A percentile compares a stretch with the other conserved stretches of the same genome.
Conservation (phyloP, 129 eudicot genomes). For the Apium graveolens region DNA sequence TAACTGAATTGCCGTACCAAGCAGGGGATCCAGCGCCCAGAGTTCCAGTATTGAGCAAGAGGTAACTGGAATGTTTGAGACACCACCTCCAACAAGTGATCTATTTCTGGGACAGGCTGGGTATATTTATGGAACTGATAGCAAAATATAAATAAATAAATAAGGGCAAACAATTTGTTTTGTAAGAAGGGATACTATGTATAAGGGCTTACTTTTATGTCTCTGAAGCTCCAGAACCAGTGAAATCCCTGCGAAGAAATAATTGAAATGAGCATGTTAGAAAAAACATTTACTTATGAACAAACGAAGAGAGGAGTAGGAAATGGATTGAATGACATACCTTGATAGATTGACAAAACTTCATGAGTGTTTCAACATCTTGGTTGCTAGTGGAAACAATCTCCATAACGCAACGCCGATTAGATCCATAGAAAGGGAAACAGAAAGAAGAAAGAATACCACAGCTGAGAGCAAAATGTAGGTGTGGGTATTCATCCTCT, state of each 20-base stretch:
- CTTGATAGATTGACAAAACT: not conserved
- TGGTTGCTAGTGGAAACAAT: not conserved
- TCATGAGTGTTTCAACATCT: not conserved
- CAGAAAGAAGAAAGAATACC: not conserved
- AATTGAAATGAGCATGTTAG: not conserved
- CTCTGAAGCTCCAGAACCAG: not conserved
- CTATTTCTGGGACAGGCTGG: not conserved
- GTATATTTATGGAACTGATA: not conserved
- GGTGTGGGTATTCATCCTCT: not conserved
- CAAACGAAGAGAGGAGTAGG: not conserved
- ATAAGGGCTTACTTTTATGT: not conserved
- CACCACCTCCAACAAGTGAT: not conserved
- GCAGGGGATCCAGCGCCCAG: too few relatives aligned
- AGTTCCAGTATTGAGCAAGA: not conserved
- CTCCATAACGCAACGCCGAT: not conserved
- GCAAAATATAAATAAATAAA: not conserved
- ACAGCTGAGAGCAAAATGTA: not conserved
- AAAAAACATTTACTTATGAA: too few relatives aligned
- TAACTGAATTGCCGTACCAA: not conserved
- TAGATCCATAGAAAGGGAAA: not conserved
- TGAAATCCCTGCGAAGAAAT: not conserved
- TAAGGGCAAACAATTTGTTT: not conserved
- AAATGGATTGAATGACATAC: not conserved
- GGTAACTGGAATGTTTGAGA: not conserved
- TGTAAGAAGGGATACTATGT: not conserved